A percentile compares a stretch with the other conserved stretches of the same genome.
Conservation (phyloP, 257 asterid genomes). For the Perilla frutescens region DNA sequence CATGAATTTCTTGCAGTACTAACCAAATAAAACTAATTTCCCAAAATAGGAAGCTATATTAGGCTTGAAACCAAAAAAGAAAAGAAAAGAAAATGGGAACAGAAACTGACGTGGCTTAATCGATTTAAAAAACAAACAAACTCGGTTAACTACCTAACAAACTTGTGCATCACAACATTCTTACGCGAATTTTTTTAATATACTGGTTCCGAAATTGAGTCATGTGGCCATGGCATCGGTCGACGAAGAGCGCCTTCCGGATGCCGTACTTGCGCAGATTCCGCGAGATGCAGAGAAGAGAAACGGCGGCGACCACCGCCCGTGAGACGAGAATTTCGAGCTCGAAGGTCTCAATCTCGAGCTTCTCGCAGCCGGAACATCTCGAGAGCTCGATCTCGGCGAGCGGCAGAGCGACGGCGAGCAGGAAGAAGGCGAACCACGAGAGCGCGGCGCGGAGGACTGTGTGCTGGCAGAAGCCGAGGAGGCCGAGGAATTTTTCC, state of each 20-base stretch:
- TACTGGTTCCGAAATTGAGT: slow-evolving; percentile 63
- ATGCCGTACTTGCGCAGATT: slow-evolving; percentile 71
- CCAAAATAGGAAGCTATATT: neutral
- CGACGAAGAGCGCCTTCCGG: slow-evolving; percentile 75
- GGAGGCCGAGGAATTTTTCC: slow-evolving; percentile 54
- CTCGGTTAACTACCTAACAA: neutral
- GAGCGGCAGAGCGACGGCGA: slow-evolving; percentile 64
- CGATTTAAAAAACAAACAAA: neutral
- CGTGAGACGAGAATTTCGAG: slow-evolving; percentile 55
- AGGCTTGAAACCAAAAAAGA: neutral
- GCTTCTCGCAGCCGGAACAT: slow-evolving; percentile 63
- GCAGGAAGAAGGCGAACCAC: slow-evolving; percentile 62
- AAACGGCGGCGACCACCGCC: slow-evolving; percentile 65
- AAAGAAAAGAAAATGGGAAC: neutral
- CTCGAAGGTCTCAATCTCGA: slow-evolving; percentile 70
- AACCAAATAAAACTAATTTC: neutral
- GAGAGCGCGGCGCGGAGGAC: slow-evolving; percentile 49
- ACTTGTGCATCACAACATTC: slow-evolving; percentile 17
- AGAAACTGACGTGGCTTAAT: neutral
- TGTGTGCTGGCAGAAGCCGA: slow-evolving; percentile 69
- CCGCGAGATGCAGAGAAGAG: slow-evolving; percentile 70
- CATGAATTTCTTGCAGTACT: slow-evolving; percentile 6
- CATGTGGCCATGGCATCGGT: slow-evolving; percentile 63
- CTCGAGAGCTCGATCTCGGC: slow-evolving; percentile 39
- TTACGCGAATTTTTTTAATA: slow-evolving; percentile 64